Evolutionary conservation across 2,329 filamentous ascomycete genomes (phyloP), one percentile per base, ranked within the genome.

Genomic region (Diaporthe longicolla): DNA sequence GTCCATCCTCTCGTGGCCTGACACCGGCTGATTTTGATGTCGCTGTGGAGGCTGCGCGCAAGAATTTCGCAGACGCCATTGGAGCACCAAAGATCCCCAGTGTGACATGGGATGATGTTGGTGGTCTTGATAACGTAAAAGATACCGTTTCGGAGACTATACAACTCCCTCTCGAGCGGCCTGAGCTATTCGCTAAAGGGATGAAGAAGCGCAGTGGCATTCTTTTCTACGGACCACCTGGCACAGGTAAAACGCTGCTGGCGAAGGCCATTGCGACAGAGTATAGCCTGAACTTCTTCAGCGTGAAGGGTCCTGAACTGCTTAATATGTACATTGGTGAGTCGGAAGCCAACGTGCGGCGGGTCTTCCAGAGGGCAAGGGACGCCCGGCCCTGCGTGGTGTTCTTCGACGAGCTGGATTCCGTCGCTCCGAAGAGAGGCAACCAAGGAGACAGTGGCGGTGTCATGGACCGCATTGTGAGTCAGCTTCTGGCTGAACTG

Each of bases 191-290:
- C 79, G 95, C 95, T 43, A 97, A 96, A 86, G 97, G 96, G 66
- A 97, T 98, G 93, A 98, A 98, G 89, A 98, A 98, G 86, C 92
- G 96, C 55, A 97, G 94, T 29, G 95, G 95, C 78, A 97, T 98
- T 77, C 84, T 97, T 32, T 97, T 98, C 84, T 97, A 97, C 80
- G 95, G 95, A 0, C 95, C 95, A 0, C 95, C 95, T 0, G 95
- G 95, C 76, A 97, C 95, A 1, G 95, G 95, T 79, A 98, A 98
- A 85, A 98, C 95, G 1, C 85, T 97, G n/a, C 88, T 97, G 65
- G 95, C 95, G 68, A 97, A 97, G 85, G 95, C 95, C 40, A 97
- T 97, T 78, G 95, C 95, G 0, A 97, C 95, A 0, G 95, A 97
- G 82, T 97, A 97, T 84, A 96, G 93, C 76, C 90, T 97, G 82